Evolutionary conservation across 805 yeast genomes (phyloP).

Genomic region (Ogataea philodendri): DNA sequence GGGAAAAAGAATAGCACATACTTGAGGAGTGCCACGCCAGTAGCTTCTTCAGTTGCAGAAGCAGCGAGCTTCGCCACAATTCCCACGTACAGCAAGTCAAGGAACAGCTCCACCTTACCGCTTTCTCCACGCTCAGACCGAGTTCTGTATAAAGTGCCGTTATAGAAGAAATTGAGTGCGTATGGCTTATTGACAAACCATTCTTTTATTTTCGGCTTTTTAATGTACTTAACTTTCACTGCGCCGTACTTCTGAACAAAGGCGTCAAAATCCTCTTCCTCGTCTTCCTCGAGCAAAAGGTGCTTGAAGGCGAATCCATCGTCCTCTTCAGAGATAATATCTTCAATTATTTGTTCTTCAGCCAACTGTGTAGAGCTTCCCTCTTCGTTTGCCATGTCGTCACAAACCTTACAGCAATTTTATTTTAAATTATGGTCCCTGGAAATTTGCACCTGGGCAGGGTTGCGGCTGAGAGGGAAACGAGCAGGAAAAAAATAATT

Average conservation of each 20-base stretch:
- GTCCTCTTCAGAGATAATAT: background rate
- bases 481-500: too few relatives aligned
- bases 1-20: slow-evolving; percentile 54
- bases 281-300: slow-evolving; percentile 16
- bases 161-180: slow-evolving; percentile 59
- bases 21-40: slow-evolving; percentile 44
- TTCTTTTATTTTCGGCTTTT: slow-evolving; percentile 33
- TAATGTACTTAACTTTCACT: slow-evolving; percentile 45
- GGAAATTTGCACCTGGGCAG: too few relatives aligned
- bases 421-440: too few relatives aligned
- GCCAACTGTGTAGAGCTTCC: too few relatives aligned
- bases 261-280: slow-evolving; percentile 29
- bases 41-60: slow-evolving; percentile 48
- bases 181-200: slow-evolving; percentile 50
- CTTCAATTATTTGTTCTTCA: too few relatives aligned
- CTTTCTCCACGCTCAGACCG: slow-evolving; percentile 50
- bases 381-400: too few relatives aligned
- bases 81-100: slow-evolving; percentile 64
- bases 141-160: slow-evolving; percentile 55
- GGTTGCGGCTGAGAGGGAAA: too few relatives aligned
- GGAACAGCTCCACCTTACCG: slow-evolving; percentile 53
- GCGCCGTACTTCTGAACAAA: slow-evolving; percentile 51
- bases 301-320: slow-evolving; percentile 16
- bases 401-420: too few relatives aligned
- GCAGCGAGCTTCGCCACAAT: slow-evolving; percentile 59